Evolutionary conservation across 1,139 yeast genomes (phyloP).

Genomic region (Suhomyces guaymorum): DNA sequence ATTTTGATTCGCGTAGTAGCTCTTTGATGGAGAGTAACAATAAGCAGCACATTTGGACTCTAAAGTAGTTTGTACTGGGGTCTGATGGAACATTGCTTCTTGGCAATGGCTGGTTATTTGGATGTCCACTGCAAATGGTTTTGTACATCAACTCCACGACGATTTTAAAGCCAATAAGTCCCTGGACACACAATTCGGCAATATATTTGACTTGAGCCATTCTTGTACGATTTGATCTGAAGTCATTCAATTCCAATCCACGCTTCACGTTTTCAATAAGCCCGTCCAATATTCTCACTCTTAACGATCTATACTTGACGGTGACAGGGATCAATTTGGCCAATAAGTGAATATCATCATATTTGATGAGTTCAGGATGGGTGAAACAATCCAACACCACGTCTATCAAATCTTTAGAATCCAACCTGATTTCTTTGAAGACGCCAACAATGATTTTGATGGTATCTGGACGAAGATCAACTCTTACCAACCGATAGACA

Average conservation of each 20-base stretch:
- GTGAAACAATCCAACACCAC: slow-evolving; percentile 56
- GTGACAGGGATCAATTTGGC: slow-evolving; percentile 47
- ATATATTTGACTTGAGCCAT: slow-evolving; percentile 63
- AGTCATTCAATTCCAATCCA: slow-evolving; percentile 69
- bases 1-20: slow-evolving; percentile 12
- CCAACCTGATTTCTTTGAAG: slow-evolving; percentile 50
- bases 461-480: slow-evolving; percentile 48
- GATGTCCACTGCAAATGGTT: slow-evolving; percentile 68
- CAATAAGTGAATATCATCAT: slow-evolving; percentile 52
- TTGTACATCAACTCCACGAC: slow-evolving; percentile 58
- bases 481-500: slow-evolving; percentile 48
- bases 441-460: slow-evolving; percentile 37
- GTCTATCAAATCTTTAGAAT: slow-evolving; percentile 33
- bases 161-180: slow-evolving; percentile 49
- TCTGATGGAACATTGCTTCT: slow-evolving; percentile 49
- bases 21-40: slow-evolving; percentile 21
- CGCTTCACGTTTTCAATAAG: slow-evolving; percentile 60
- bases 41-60: slow-evolving; percentile 56
- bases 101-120: slow-evolving; percentile 60
- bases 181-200: slow-evolving; percentile 54
- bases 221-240: slow-evolving; percentile 59
- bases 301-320: slow-evolving; percentile 33
- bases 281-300: slow-evolving; percentile 58
- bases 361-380: slow-evolving; percentile 62
- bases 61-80: slow-evolving; percentile 66